Conservation (phyloP, 2,329 filamentous ascomycete species). For the Fusarium abutilonis region DNA sequence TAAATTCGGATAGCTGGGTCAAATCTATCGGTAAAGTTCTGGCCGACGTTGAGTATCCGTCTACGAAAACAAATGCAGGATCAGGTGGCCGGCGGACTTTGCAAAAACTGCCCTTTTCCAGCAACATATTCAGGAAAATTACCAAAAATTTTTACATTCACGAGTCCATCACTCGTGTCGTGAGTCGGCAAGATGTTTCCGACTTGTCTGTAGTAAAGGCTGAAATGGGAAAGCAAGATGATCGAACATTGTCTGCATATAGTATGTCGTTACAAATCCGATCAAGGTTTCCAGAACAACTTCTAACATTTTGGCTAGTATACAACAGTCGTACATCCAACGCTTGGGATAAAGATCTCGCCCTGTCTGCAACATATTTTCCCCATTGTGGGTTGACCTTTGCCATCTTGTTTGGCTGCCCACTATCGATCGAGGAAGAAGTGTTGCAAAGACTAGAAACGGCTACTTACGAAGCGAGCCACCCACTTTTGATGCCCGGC, state of each 20-base stretch:
- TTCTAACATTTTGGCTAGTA: not conserved
- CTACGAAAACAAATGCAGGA: too few species aligned
- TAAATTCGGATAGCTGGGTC: not conserved
- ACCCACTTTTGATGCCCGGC: slow-evolving; percentile 11
- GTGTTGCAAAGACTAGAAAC: not conserved
- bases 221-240: slow-evolving; percentile 5
- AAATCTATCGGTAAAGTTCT: not conserved
- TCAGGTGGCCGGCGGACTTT: not conserved
- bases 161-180: not conserved
- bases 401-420: slow-evolving; percentile 20
- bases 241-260: not conserved
- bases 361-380: slow-evolving; percentile 12
- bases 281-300: not conserved
- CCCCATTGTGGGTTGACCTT: not conserved
- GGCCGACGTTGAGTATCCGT: too few species aligned
- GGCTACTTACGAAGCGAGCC: not conserved
- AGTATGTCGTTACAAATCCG: not conserved
- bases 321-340: slow-evolving; percentile 18
- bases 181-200: slow-evolving; percentile 11
- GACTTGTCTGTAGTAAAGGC: not conserved
- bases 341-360: slow-evolving; percentile 13
- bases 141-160: slow-evolving; percentile 1
- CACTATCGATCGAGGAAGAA: slow-evolving; percentile 1
- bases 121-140: not conserved
- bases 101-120: slow-evolving; percentile 3